Conservation (phyloP, 2,329 filamentous ascomycete genomes). For the Ascochyta koolunga region DNA sequence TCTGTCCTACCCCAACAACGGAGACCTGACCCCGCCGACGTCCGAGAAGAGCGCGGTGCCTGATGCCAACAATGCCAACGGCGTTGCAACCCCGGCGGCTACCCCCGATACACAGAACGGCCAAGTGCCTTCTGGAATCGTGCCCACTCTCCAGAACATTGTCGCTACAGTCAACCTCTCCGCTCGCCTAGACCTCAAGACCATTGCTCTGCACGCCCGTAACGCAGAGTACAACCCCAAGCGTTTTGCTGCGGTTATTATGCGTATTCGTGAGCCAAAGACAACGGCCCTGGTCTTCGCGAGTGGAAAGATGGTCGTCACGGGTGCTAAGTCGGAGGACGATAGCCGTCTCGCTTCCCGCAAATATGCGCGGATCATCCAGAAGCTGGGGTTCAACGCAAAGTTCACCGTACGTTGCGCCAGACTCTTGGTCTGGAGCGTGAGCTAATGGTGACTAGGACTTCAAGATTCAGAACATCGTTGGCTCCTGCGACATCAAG, state of each 20-base stretch:
- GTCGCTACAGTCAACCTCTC: slow-evolving; percentile 98
- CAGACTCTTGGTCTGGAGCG: slow-evolving; percentile 18
- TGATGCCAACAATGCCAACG: slow-evolving; percentile 60
- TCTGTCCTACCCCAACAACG: slow-evolving; percentile 83
- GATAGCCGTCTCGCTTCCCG: slow-evolving; percentile 95
- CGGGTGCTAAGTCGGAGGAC: slow-evolving; percentile 96
- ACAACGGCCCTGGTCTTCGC: slow-evolving; percentile 98
- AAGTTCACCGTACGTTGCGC: slow-evolving; percentile 74
- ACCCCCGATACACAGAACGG: slow-evolving; percentile 79
- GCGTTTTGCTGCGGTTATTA: slow-evolving; percentile 99
- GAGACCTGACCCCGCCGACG: slow-evolving; percentile 81
- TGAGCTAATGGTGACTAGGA: slow-evolving; percentile 56
- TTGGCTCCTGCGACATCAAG: slow-evolving; percentile 98
- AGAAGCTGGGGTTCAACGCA: slow-evolving; percentile 99
- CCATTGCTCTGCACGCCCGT: slow-evolving; percentile 94
- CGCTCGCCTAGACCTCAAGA: slow-evolving; percentile 98
- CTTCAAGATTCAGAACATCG: slow-evolving; percentile 98
- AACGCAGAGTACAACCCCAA: slow-evolving; percentile 99
- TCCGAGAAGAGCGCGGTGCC: slow-evolving; percentile 70
- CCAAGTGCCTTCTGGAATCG: slow-evolving; percentile 70
- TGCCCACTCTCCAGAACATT: slow-evolving; percentile 69
- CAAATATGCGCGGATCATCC: slow-evolving; percentile 98
- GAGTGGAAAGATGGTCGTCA: slow-evolving; percentile 99
- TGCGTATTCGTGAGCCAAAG: slow-evolving; percentile 99
- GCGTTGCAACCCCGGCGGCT: slow-evolving; percentile 87